Conservation (phyloP, 352 stramenopile genomes). For the Plasmopara muralis region DNA sequence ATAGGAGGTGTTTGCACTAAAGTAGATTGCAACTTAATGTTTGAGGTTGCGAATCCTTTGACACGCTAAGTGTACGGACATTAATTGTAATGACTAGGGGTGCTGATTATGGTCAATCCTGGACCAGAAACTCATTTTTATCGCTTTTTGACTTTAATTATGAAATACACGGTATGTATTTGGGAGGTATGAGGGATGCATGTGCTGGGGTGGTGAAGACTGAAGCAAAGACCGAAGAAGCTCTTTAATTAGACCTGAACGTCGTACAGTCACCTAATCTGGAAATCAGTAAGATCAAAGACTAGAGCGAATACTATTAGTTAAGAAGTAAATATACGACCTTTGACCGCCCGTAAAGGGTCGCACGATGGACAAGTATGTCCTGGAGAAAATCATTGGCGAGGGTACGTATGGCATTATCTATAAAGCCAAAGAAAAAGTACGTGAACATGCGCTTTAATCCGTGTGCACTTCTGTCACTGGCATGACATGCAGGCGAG, state of each 20-base stretch:
- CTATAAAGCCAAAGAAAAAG: constrained; percentile 75
- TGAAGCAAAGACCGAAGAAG: too few species aligned
- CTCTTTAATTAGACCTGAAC: not conserved
- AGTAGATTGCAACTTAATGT: too few species aligned
- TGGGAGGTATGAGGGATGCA: not conserved
- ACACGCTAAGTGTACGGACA: too few species aligned
- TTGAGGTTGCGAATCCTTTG: too few species aligned
- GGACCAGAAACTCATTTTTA: not conserved
- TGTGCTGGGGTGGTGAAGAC: not conserved
- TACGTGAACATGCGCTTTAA: constrained; percentile 8
- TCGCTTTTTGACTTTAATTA: not conserved
- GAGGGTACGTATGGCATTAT: constrained; percentile 81
- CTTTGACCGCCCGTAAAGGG: not conserved
- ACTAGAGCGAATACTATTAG: not conserved
- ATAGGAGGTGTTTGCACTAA: too few species aligned
- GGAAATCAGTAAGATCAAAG: not conserved
- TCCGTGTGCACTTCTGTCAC: constrained; percentile 1
- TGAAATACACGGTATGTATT: not conserved
- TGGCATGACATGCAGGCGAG: constrained; percentile 27
- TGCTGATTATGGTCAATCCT: too few species aligned
- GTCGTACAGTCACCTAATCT: not conserved
- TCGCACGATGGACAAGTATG: constrained; percentile 66
- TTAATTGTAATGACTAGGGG: too few species aligned
- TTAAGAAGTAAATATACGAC: not conserved
- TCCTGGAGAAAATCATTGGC: constrained; percentile 73